phyloP scores from a whole-genome alignment of 805 yeast species.

The Saturnispora serradocipensis region DNA sequence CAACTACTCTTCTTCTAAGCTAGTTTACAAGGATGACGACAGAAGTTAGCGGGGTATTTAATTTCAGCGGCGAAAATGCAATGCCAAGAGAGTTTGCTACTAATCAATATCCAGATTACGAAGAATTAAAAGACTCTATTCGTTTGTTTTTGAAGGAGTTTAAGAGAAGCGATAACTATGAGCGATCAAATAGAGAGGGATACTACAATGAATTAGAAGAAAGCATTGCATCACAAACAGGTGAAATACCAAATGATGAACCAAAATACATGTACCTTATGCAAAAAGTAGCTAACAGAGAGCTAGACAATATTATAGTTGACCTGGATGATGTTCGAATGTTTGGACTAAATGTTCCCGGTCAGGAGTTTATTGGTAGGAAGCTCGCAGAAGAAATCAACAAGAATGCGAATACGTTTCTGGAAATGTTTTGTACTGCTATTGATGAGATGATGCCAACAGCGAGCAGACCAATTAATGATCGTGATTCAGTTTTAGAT shows the following conservation, averaged over 20 bases:
- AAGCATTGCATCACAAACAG: constrained; percentile 20
- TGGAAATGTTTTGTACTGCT: constrained; percentile 65
- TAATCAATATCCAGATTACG: constrained; percentile 42
- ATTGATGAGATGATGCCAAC: constrained; percentile 79
- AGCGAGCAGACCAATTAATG: constrained; percentile 72
- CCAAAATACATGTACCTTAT: constrained; percentile 70
- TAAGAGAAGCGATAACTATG: constrained; percentile 30
- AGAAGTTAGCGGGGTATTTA: not conserved
- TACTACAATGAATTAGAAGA: constrained; percentile 29
- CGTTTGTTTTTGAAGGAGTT: constrained; percentile 61
- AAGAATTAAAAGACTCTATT: constrained; percentile 47
- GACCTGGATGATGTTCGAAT: constrained; percentile 78
- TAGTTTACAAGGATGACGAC: constrained; percentile 1
- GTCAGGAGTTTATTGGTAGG: constrained; percentile 2
- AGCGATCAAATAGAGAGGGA: constrained; percentile 11
- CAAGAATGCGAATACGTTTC: constrained; percentile 69
- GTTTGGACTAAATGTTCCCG: constrained; percentile 32
- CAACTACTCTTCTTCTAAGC: not conserved
- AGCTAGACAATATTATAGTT: constrained; percentile 53
- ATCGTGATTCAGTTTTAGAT: constrained; percentile 85
- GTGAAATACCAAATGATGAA: constrained; percentile 27
- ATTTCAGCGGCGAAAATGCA: not conserved
- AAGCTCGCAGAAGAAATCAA: constrained; percentile 47
- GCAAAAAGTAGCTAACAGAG: constrained; percentile 80
- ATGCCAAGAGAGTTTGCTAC: constrained; percentile 6